phyloP scores from a whole-genome alignment of 164 flowering plant genomes.

The Magnolia sinica region DNA sequence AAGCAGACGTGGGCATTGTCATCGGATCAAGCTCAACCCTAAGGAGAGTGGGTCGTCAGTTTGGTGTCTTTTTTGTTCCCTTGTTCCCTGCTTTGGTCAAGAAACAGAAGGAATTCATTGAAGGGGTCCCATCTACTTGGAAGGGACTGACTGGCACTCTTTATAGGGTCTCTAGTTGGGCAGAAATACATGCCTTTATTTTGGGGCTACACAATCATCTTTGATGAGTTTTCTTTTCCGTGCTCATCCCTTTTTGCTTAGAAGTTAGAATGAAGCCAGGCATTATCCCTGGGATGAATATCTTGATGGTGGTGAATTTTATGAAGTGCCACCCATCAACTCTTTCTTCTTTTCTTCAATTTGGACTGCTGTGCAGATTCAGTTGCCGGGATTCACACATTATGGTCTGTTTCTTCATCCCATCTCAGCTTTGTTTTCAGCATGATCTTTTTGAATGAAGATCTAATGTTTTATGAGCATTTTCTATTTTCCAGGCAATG shows the following conservation, averaged over 20 bases:
- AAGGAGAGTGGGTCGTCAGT: conserved; percentile 25
- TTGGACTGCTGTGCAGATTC: not conserved
- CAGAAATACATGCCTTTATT: conserved; percentile 36
- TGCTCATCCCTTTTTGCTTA: not conserved
- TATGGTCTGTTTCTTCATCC: not conserved
- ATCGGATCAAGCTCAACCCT: conserved; percentile 32
- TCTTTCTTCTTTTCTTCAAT: not conserved
- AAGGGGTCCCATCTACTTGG: conserved; percentile 17
- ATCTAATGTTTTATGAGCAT: not conserved
- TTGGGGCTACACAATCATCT: conserved; percentile 16
- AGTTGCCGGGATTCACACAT: not conserved
- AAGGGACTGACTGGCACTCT: conserved; percentile 30
- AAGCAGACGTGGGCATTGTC: conserved; percentile 37
- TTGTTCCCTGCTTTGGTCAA: conserved; percentile 33
- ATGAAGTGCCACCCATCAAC: not conserved
- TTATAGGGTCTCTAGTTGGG: conserved; percentile 35
- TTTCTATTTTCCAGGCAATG: not conserved
- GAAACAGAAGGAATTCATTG: conserved; percentile 23
- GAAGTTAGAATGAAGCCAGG: not conserved
- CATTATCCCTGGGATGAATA: not conserved
- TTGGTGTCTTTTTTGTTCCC: conserved; percentile 34
- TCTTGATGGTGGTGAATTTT: conserved; percentile 10
- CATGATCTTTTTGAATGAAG: not conserved
- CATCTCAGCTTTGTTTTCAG: not conserved
- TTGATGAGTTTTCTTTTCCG: not conserved